Conservation (phyloP, 1,284 basidiomycete species). For the Chalciporus piperatoides region DNA sequence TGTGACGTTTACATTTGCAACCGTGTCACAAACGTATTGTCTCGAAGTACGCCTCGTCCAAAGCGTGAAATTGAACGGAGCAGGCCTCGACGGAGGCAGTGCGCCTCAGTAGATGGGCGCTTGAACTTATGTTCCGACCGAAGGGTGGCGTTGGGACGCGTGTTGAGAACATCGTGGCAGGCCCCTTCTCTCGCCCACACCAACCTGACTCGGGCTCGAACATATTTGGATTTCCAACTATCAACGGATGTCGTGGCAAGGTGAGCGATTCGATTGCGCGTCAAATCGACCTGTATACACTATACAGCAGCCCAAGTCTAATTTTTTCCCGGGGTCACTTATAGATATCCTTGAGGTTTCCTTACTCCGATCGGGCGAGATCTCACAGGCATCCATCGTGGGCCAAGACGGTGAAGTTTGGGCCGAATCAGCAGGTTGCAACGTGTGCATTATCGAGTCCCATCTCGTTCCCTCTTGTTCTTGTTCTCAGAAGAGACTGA, state of each 20-base stretch:
- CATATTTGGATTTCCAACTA: neutral
- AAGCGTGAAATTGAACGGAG: too few species aligned
- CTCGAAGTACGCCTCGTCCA: too few species aligned
- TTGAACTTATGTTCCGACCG: slow-evolving; percentile 1
- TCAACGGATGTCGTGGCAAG: slow-evolving; percentile 50
- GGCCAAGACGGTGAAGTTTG: slow-evolving; percentile 86
- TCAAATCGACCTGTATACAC: slow-evolving; percentile 5
- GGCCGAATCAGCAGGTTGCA: slow-evolving; percentile 76
- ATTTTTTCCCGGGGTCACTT: slow-evolving; percentile 2
- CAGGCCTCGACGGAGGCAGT: too few species aligned
- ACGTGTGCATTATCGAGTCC: slow-evolving; percentile 46
- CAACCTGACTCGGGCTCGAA: neutral
- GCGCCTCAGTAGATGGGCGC: neutral
- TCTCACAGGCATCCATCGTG: slow-evolving; percentile 80
- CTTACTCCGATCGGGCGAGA: slow-evolving; percentile 75
- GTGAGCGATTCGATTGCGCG: slow-evolving; percentile 27
- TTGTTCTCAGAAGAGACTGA: slow-evolving; percentile 1
- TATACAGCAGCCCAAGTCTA: neutral
- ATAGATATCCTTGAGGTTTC: slow-evolving; percentile 42
- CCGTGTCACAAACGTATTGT: too few species aligned
- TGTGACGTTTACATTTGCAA: neutral
- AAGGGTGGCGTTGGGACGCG: neutral
- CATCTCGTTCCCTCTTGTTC: neutral
- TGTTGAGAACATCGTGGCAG: neutral
- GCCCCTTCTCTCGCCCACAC: neutral